Base-by-base conservation (phyloP, 352 stramenopile species). In the Thraustotheca clavata region DNA sequence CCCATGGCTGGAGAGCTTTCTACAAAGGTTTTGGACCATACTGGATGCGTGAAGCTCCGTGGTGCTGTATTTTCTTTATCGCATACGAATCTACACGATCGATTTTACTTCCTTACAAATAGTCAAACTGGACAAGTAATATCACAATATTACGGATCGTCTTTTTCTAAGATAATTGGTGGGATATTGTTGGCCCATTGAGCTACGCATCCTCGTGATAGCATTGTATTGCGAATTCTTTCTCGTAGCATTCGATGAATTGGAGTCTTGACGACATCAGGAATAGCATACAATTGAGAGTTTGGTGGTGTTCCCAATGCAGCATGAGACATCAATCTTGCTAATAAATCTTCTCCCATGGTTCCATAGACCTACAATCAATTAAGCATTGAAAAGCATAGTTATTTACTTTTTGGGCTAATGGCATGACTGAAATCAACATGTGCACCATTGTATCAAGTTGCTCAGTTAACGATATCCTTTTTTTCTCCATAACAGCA, bases 11-110 rank as follows among this genome's bases (percentile, higher is more conserved):
- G 9, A 49, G 70, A 35, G 82, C 83, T 6, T 89, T 94, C 46
- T 94, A 94, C 76, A 92, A 87, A 57, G 85, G 85, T 14, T 94
- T 95, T 57, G 77, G 88, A 24, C 84, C 86, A 7, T 91, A 93
- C 74, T 92, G 80, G 80, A 88, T 91, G 79, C 80, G 86, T 14
- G 91, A 95, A 68, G 84, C 81, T 9, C 83, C 83, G 41, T 93
- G 84, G 83, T 92, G 82, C 61, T 68, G 91, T 47, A 77, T 92
- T 59, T 93, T 92, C 71, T 95, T 95, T 69, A 76, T 95, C 54
- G 80, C 78, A 20, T 95, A 93, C 68, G 86, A 95, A 66, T 79
- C 89, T 59, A 88, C 88, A 55, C 78, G 82, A 20, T 72, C 76
- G 0, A 67, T 59, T 5, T 38, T 91, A 6, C 8, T 54, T 11